Conservation (phyloP, 495 filamentous ascomycete genomes). For the Glutinoglossum americanum region DNA sequence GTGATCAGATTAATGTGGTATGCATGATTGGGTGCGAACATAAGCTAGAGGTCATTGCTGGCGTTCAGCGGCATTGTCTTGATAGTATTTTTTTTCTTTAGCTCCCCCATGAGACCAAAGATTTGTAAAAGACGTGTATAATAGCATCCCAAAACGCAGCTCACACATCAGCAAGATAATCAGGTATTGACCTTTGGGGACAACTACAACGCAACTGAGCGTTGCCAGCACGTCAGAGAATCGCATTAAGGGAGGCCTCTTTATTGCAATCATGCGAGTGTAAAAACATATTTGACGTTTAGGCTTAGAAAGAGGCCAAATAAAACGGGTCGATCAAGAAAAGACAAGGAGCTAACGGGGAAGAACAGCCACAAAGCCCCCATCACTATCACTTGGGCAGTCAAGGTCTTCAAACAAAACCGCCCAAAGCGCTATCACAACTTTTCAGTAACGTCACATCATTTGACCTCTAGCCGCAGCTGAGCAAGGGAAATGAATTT, state of each 20-base stretch:
- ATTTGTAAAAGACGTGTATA: background rate
- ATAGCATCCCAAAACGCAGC: background rate
- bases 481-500: background rate
- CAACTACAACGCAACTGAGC: background rate
- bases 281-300: slow-evolving; percentile 1
- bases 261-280: background rate
- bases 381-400: background rate
- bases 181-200: background rate
- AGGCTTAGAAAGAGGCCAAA: background rate
- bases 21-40: background rate
- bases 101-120: background rate
- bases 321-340: background rate
- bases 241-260: background rate
- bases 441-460: slow-evolving; percentile 1
- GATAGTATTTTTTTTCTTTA: background rate
- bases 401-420: slow-evolving; percentile 1
- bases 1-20: background rate
- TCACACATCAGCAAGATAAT: background rate
- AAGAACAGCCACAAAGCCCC: slow-evolving; percentile 2
- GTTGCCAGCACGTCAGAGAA: background rate
- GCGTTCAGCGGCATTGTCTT: background rate
- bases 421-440: slow-evolving; percentile 2
- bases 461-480: background rate
- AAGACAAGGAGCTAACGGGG: background rate
- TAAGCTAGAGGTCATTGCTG: background rate